Evolutionary conservation across 2,329 filamentous ascomycete genomes (phyloP).

Genomic region (Aphanocladium album): DNA sequence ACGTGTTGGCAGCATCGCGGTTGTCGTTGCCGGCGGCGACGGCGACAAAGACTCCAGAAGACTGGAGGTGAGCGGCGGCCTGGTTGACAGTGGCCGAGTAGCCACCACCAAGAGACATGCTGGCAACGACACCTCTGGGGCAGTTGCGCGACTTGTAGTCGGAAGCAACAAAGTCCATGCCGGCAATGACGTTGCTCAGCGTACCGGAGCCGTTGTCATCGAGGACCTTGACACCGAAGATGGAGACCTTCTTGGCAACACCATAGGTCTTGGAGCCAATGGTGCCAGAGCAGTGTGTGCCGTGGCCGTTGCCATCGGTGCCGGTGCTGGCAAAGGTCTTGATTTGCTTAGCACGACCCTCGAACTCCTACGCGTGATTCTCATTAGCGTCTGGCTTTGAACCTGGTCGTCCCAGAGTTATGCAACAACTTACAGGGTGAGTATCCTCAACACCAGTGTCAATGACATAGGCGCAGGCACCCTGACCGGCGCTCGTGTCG

Average conservation of each 20-base stretch:
- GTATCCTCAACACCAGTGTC: conserved; percentile 35
- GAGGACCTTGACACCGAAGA: conserved; percentile 40
- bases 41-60: conserved; percentile 44
- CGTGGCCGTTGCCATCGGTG: conserved; percentile 30
- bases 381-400: background rate
- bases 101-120: conserved; percentile 49
- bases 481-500: conserved; percentile 30
- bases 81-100: conserved; percentile 41
- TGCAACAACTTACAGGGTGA: conserved; percentile 26
- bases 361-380: conserved; percentile 17
- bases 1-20: conserved; percentile 39
- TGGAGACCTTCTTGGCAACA: conserved; percentile 35
- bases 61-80: conserved; percentile 40
- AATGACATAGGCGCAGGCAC: conserved; percentile 37
- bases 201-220: conserved; percentile 28
- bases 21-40: conserved; percentile 51
- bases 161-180: conserved; percentile 33
- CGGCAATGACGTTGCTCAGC: conserved; percentile 33
- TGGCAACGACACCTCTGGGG: conserved; percentile 42
- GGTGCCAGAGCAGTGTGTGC: conserved; percentile 27
- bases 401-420: background rate
- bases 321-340: conserved; percentile 17
- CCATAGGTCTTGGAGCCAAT: conserved; percentile 23
- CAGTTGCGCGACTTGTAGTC: conserved; percentile 29
- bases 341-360: conserved; percentile 22